Conservation (phyloP, 352 stramenopile species). For the Pilasporangium apinafurcum region DNA sequence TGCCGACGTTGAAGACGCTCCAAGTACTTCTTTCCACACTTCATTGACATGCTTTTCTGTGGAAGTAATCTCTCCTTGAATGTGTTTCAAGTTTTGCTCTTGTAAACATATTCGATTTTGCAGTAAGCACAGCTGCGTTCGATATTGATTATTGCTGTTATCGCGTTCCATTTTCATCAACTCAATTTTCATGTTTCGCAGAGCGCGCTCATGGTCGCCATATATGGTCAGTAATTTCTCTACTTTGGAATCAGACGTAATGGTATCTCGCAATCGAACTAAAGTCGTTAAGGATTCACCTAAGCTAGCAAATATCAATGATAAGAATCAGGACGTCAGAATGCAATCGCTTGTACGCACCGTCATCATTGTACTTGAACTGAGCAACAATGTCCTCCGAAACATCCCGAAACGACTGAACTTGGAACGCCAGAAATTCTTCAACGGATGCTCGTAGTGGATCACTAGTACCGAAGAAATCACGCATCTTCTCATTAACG, state of each 20-base stretch:
- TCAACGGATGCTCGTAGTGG: constrained; percentile 16
- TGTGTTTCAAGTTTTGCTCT: constrained; percentile 55
- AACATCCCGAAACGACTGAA: constrained; percentile 46
- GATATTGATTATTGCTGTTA: constrained; percentile 40
- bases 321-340: too few relatives aligned
- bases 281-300: constrained; percentile 62
- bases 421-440: constrained; percentile 27
- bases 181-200: constrained; percentile 62
- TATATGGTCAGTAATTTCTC: constrained; percentile 26
- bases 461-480: constrained; percentile 6
- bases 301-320: constrained; percentile 11
- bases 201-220: constrained; percentile 36
- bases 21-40: constrained; percentile 52
- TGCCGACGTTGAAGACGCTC: not conserved
- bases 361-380: constrained; percentile 83
- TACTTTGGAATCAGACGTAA: constrained; percentile 52
- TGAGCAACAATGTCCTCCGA: constrained; percentile 67
- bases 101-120: constrained; percentile 51
- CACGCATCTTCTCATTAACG: constrained; percentile 18
- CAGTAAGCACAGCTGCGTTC: constrained; percentile 47
- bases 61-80: constrained; percentile 40
- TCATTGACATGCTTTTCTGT: constrained; percentile 45
- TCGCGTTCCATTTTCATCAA: constrained; percentile 47
- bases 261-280: constrained; percentile 65
- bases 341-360: constrained; percentile 20